Percentiles rank a stretch among this genome's conserved stretches.
These are phyloP conservation scores for Dissophora globulifera DNA, from an alignment of 192 early-diverging fungal genomes.

Conservation along the genomic window DNA sequence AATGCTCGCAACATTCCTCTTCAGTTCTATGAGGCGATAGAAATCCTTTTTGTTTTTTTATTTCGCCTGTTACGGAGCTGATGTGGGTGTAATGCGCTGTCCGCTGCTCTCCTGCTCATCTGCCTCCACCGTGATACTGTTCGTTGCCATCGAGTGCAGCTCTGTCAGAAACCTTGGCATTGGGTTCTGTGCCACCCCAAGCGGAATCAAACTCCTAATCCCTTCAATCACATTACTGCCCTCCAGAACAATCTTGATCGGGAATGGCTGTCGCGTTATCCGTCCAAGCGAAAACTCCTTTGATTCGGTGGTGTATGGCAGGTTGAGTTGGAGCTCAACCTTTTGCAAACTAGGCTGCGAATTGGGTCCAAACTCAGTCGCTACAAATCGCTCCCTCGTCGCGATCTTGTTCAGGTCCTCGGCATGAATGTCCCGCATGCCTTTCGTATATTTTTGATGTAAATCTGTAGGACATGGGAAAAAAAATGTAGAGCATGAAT, in stretches of 20 bases:
- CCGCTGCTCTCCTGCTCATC: constrained; percentile 13
- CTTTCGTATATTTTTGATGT: constrained; percentile 10
- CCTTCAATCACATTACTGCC: constrained; percentile 59
- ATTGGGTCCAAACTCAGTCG: constrained; percentile 46
- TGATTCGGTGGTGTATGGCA: constrained; percentile 17
- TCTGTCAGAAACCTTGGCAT: constrained; percentile 53
- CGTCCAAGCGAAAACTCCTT: constrained; percentile 13
- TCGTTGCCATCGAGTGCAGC: constrained; percentile 47
- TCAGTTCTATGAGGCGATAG: too few relatives aligned
- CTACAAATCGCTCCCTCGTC: constrained; percentile 25
- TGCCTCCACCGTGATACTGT: constrained; percentile 32
- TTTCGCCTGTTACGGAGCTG: background rate
- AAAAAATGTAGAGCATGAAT: background rate
- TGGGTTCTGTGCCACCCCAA: constrained; percentile 38
- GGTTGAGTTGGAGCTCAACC: constrained; percentile 45
- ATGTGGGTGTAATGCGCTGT: constrained; percentile 11
- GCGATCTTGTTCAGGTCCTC: constrained; percentile 27
- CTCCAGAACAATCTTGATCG: constrained; percentile 49
- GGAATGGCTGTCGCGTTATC: constrained; percentile 23
- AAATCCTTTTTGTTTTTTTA: background rate
- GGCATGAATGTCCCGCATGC: constrained; percentile 24
- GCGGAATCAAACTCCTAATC: constrained; percentile 46
- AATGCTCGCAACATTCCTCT: too few relatives aligned
- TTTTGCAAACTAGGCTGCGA: constrained; percentile 45
- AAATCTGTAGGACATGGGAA: constrained; percentile 19